phyloP scores from a whole-genome alignment of 1,284 basidiomycete species.

The Takashimella koratensis region DNA sequence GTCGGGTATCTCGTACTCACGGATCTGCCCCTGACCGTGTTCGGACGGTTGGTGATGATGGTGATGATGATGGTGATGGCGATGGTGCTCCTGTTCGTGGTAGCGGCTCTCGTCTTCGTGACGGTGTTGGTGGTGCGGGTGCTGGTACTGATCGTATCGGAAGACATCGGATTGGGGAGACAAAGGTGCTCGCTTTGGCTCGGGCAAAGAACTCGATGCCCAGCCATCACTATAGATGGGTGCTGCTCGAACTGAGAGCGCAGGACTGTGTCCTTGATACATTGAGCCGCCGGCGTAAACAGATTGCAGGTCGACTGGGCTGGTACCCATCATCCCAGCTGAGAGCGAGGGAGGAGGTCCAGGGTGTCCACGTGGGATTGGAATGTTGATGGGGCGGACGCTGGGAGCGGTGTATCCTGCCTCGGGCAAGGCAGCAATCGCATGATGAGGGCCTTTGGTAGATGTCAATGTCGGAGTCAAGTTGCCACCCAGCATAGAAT shows the following conservation, averaged over 20 bases:
- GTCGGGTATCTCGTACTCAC: neutral
- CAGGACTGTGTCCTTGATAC: neutral
- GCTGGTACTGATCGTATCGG: slow-evolving; percentile 9
- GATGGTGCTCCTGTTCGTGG: neutral
- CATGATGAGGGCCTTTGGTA: slow-evolving; percentile 25
- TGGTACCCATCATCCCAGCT: neutral
- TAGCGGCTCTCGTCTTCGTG: neutral
- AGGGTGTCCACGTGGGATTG: neutral
- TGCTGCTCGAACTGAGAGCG: slow-evolving; percentile 8
- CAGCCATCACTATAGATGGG: slow-evolving; percentile 10
- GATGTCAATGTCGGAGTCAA: neutral
- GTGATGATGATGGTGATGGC: slow-evolving; percentile 7
- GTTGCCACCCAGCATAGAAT: neutral
- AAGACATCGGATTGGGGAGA: slow-evolving; percentile 9
- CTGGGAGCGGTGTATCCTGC: slow-evolving; percentile 31
- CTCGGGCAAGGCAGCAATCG: slow-evolving; percentile 33
- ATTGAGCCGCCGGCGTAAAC: slow-evolving; percentile 11
- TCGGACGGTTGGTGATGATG: slow-evolving; percentile 1
- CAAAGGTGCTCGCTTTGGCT: slow-evolving; percentile 13
- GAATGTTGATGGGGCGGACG: slow-evolving; percentile 11
- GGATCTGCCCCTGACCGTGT: neutral
- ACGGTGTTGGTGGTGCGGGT: slow-evolving; percentile 2
- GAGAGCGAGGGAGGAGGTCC: slow-evolving; percentile 2
- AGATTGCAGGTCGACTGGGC: neutral
- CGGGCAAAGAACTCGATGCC: slow-evolving; percentile 19